Percentiles rank a stretch among this genome's conserved stretches.
These are phyloP conservation scores for Aspergillus diversus DNA, from an alignment of 495 filamentous ascomycete genomes.

Conservation along the genomic window DNA sequence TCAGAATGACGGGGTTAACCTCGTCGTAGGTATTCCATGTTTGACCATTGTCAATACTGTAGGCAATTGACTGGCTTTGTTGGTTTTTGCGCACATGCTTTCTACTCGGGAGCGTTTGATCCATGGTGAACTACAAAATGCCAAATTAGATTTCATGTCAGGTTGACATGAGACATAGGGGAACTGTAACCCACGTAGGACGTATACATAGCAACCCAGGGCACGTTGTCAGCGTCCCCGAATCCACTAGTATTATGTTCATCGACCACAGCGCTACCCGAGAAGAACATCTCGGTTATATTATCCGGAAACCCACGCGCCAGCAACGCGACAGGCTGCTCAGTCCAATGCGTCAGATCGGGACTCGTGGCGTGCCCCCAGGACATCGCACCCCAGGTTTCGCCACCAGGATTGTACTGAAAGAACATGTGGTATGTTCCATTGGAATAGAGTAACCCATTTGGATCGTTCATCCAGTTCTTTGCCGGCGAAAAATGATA, in stretches of 20 bases:
- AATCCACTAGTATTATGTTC: constrained; percentile 61
- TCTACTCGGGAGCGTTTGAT: constrained; percentile 8
- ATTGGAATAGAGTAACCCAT: constrained; percentile 52
- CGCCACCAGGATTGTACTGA: constrained; percentile 44
- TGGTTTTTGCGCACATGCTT: constrained; percentile 36
- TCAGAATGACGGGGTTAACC: constrained; percentile 56
- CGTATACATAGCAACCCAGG: constrained; percentile 60
- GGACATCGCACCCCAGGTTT: constrained; percentile 42
- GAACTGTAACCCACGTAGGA: constrained; percentile 34
- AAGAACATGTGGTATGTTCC: constrained; percentile 43
- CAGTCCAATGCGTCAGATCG: constrained; percentile 43
- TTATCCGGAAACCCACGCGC: constrained; percentile 47
- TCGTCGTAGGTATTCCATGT: constrained; percentile 53
- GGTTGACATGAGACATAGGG: too few species aligned
- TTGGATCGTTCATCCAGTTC: constrained; percentile 64
- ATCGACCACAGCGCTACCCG: constrained; percentile 57
- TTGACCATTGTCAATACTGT: constrained; percentile 57
- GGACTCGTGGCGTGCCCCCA: constrained; percentile 47
- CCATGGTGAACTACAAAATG: background rate
- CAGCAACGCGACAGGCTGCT: constrained; percentile 41
- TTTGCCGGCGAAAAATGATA: constrained; percentile 56
- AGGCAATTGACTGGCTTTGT: constrained; percentile 60
- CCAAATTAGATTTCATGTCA: background rate
- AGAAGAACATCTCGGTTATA: constrained; percentile 54
- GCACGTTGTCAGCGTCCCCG: constrained; percentile 52